Conservation (phyloP, 371 early-diverging fungal genomes). For the Dichotomocladium elegans region DNA sequence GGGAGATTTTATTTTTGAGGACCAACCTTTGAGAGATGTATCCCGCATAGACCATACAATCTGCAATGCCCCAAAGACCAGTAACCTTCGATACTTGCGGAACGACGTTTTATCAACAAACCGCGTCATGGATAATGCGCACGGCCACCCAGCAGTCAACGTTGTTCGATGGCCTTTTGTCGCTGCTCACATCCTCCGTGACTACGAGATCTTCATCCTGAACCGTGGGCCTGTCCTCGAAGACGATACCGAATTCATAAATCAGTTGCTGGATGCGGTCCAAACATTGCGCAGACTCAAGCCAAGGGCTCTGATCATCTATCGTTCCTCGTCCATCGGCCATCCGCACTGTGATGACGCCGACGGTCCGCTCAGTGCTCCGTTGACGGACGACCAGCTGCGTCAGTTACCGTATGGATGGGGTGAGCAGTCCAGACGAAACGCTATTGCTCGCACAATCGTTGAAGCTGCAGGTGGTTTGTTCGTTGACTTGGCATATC, state of each 20-base stretch:
- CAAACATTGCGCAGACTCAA: slow-evolving; percentile 33
- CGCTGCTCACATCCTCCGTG: slow-evolving; percentile 23
- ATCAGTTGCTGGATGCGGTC: slow-evolving; percentile 43
- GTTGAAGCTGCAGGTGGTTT: slow-evolving; percentile 59
- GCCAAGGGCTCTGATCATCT: slow-evolving; percentile 48
- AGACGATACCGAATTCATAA: slow-evolving; percentile 40
- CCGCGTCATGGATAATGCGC: slow-evolving; percentile 24
- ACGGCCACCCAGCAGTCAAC: slow-evolving; percentile 33
- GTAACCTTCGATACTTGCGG: slow-evolving; percentile 43
- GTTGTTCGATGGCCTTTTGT: slow-evolving; percentile 53
- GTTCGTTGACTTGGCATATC: slow-evolving; percentile 50
- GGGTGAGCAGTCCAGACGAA: slow-evolving; percentile 53
- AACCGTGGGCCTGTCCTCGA: slow-evolving; percentile 45
- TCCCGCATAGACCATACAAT: slow-evolving; percentile 36
- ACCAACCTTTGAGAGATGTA: neutral
- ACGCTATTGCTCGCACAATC: slow-evolving; percentile 51
- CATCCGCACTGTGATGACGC: slow-evolving; percentile 48
- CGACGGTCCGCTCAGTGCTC: slow-evolving; percentile 25
- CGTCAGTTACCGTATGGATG: slow-evolving; percentile 45
- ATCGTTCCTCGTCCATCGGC: slow-evolving; percentile 45
- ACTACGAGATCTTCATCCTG: slow-evolving; percentile 45
- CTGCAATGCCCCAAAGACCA: slow-evolving; percentile 22
- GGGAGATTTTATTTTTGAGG: neutral
- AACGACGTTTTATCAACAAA: slow-evolving; percentile 52
- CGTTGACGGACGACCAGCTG: slow-evolving; percentile 28